phyloP scores from a whole-genome alignment of 805 yeast species.

The Starmerella roubikii region DNA sequence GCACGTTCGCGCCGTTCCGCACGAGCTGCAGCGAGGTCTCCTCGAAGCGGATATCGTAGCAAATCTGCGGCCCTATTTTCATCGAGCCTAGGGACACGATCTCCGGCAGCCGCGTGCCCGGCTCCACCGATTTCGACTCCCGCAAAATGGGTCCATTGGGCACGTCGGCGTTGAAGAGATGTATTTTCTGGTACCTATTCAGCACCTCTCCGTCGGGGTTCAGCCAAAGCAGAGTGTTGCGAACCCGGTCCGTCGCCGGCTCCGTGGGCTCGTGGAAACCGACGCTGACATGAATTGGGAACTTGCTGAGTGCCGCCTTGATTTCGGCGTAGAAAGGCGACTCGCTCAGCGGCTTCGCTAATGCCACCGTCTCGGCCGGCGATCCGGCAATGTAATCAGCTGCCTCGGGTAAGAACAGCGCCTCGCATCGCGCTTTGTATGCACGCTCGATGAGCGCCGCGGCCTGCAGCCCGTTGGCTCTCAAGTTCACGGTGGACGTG shows the following conservation, averaged over 20 bases:
- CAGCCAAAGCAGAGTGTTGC: slow-evolving; percentile 65
- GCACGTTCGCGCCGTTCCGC: slow-evolving; percentile 55
- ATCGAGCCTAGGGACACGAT: slow-evolving; percentile 48
- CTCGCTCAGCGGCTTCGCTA: slow-evolving; percentile 38
- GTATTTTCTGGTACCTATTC: slow-evolving; percentile 70
- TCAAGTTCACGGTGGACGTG: slow-evolving; percentile 53
- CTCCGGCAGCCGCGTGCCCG: slow-evolving; percentile 74
- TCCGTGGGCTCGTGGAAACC: slow-evolving; percentile 77
- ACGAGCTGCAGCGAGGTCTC: slow-evolving; percentile 47
- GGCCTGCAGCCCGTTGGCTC: slow-evolving; percentile 46
- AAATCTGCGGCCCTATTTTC: slow-evolving; percentile 59
- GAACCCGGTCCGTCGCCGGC: slow-evolving; percentile 34
- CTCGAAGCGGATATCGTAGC: slow-evolving; percentile 90
- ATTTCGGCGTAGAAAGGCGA: slow-evolving; percentile 34
- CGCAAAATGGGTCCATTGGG: slow-evolving; percentile 64
- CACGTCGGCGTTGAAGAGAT: slow-evolving; percentile 78
- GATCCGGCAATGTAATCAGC: slow-evolving; percentile 71
- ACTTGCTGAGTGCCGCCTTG: slow-evolving; percentile 33
- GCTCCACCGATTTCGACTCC: slow-evolving; percentile 70
- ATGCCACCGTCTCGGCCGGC: slow-evolving; percentile 46
- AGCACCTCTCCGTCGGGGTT: slow-evolving; percentile 47
- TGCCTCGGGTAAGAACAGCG: slow-evolving; percentile 86
- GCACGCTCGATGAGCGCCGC: slow-evolving; percentile 52
- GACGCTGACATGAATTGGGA: slow-evolving; percentile 49
- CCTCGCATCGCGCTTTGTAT: slow-evolving; percentile 42